phyloP scores from a whole-genome alignment of 2,329 filamentous ascomycete genomes.

The Cladorrhinum sp. region DNA sequence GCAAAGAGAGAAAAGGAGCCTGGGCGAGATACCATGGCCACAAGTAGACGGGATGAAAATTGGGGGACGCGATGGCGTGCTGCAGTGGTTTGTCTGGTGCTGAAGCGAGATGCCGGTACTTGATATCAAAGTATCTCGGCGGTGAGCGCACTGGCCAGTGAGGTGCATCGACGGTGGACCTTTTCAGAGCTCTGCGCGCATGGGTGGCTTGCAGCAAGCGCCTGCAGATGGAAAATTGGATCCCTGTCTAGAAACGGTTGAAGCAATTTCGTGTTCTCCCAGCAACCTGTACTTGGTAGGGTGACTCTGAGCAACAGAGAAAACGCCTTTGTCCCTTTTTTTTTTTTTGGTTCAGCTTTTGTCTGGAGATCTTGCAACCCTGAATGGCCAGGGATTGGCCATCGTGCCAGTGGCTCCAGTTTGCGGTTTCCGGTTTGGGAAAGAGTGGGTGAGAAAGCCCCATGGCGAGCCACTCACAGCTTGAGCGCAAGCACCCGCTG shows the following conservation, averaged over 20 bases:
- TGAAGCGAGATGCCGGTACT: constrained; percentile 25
- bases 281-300: constrained; percentile 19
- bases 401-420: neutral
- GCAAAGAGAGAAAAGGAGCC: neutral
- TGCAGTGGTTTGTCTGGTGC: constrained; percentile 7
- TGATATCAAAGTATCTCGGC: constrained; percentile 18
- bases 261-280: constrained; percentile 29
- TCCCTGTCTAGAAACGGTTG: constrained; percentile 29
- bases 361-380: neutral
- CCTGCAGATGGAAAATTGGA: constrained; percentile 23
- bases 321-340: constrained; percentile 16
- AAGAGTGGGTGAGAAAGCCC: neutral
- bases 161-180: constrained; percentile 21
- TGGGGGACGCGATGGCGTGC: neutral
- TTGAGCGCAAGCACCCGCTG: neutral
- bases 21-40: neutral
- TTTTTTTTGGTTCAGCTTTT: neutral
- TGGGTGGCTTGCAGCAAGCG: constrained; percentile 25
- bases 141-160: constrained; percentile 23
- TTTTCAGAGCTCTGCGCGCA: neutral
- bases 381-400: constrained; percentile 8
- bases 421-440: constrained; percentile 17
- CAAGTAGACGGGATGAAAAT: constrained; percentile 7
- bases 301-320: constrained; percentile 2
- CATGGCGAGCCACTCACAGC: constrained; percentile 13